These are phyloP conservation scores for Penicillium sp. DNA, from an alignment of 2,329 filamentous ascomycete genomes.

Conservation along the genomic window DNA sequence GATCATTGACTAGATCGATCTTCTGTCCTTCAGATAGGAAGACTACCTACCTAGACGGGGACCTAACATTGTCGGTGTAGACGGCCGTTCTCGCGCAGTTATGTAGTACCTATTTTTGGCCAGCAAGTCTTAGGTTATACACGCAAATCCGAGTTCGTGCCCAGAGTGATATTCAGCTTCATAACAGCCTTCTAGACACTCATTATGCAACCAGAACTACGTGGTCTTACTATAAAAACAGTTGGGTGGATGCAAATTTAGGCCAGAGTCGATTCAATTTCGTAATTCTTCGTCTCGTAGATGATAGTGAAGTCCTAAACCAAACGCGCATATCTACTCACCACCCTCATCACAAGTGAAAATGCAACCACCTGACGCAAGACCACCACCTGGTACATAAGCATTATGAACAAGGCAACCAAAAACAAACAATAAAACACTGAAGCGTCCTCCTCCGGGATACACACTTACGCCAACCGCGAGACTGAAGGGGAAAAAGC, in stretches of 20 bases:
- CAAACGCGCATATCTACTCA: not conserved
- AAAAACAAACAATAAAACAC: constrained; percentile 8
- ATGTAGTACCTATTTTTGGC: too few species aligned
- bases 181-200: too few species aligned
- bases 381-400: constrained; percentile 11
- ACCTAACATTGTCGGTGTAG: too few species aligned
- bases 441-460: constrained; percentile 13
- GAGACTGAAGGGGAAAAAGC: not conserved
- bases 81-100: too few species aligned
- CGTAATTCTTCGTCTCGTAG: not conserved
- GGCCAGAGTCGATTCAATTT: not conserved
- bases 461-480: constrained; percentile 18
- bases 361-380: constrained; percentile 8
- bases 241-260: not conserved
- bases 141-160: too few species aligned
- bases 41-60: too few species aligned
- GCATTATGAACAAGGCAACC: constrained; percentile 20
- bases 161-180: too few species aligned
- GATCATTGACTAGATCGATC: too few species aligned
- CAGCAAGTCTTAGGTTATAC: too few species aligned
- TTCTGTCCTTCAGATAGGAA: too few species aligned
- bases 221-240: too few species aligned
- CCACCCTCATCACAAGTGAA: not conserved
- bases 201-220: too few species aligned
- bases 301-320: not conserved